Conservation (phyloP, 441 rosid genomes). For the Omphalea diandra region DNA sequence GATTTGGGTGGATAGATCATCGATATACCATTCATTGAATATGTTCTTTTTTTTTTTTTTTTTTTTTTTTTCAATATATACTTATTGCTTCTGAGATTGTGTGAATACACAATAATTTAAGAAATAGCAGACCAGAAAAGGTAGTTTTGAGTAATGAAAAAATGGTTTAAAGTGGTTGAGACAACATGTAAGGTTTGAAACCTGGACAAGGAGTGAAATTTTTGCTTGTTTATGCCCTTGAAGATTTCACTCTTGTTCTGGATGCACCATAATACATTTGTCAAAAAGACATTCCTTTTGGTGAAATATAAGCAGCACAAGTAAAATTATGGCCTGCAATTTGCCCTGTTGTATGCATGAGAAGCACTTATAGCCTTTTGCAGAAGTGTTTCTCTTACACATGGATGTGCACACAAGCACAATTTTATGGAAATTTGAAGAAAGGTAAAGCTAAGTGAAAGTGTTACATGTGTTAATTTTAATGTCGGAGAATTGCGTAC, state of each 20-base stretch:
- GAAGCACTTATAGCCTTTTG: too few species aligned
- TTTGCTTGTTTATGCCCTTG: neutral
- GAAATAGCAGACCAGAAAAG: neutral
- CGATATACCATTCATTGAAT: neutral
- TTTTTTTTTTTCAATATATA: neutral
- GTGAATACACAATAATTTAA: neutral
- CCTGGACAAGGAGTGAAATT: neutral
- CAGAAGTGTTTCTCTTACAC: neutral
- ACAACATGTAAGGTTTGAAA: neutral
- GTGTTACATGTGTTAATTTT: neutral
- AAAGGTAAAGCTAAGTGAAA: neutral
- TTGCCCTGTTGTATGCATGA: too few species aligned
- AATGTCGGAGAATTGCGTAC: too few species aligned
- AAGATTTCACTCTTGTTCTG: too few species aligned
- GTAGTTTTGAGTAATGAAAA: neutral
- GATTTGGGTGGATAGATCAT: neutral
- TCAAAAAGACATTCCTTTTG: too few species aligned
- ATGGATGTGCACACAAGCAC: slow-evolving; percentile 4
- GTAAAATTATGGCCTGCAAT: too few species aligned
- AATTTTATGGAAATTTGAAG: neutral
- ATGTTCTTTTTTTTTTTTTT: neutral
- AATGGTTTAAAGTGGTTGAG: neutral
- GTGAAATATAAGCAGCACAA: too few species aligned
- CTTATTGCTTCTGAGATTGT: neutral
- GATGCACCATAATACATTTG: too few species aligned